phyloP scores from a whole-genome alignment of 2,329 filamentous ascomycete genomes.

The Fusarium succisae region DNA sequence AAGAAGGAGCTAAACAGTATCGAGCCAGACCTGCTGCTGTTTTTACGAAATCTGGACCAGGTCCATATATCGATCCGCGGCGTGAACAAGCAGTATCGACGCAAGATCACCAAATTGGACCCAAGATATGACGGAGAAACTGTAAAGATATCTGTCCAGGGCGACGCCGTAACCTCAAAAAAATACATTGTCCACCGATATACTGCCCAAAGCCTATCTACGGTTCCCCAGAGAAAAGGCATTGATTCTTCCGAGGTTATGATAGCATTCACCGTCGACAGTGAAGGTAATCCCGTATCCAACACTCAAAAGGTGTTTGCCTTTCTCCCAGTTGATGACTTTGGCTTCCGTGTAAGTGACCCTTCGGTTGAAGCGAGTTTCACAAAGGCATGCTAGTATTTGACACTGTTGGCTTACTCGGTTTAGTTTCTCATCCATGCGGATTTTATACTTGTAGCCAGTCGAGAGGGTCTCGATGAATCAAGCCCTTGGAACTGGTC shows the following conservation, averaged over 20 bases:
- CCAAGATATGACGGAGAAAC: background rate
- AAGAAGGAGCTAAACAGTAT: background rate
- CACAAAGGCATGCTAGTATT: too few relatives aligned
- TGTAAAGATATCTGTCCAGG: background rate
- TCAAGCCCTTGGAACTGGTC: background rate
- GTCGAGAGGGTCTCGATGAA: background rate
- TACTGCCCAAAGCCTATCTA: background rate
- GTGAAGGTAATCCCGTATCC: background rate
- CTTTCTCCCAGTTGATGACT: background rate
- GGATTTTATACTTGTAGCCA: background rate
- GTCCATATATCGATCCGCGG: background rate
- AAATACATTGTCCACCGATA: background rate
- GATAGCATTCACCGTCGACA: background rate
- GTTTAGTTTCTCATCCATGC: background rate
- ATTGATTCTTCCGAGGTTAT: background rate
- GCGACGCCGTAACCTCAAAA: background rate
- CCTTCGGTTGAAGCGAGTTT: background rate
- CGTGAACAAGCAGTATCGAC: background rate
- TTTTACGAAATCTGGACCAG: background rate
- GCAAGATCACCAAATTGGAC: background rate
- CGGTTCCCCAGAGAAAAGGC: background rate
- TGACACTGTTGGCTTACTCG: too few relatives aligned
- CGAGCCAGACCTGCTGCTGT: background rate
- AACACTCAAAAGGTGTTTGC: background rate
- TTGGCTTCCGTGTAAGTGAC: background rate